A percentile compares a stretch with the other conserved stretches of the same genome.
Evolutionary conservation across 2,329 filamentous ascomycete genomes (phyloP).

Genomic region (Diplodia sapinea): DNA sequence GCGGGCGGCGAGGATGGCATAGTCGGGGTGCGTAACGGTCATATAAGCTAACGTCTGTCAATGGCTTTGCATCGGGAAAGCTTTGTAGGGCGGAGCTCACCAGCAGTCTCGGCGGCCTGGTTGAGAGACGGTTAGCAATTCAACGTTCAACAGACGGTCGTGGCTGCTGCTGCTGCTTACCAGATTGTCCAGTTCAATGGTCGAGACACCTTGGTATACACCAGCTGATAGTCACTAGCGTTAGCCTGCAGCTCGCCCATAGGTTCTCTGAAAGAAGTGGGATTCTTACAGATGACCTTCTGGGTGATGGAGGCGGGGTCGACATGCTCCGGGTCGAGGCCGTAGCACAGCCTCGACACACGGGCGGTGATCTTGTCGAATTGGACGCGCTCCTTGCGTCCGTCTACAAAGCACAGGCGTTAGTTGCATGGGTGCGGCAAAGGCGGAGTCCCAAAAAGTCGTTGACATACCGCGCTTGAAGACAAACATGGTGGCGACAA

Average conservation of each 20-base stretch:
- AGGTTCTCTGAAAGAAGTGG: neutral
- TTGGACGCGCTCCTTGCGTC: slow-evolving; percentile 99
- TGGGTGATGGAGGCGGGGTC: slow-evolving; percentile 98
- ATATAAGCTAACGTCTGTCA: slow-evolving; percentile 74
- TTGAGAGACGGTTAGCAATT: slow-evolving; percentile 32
- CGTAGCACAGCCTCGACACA: slow-evolving; percentile 96
- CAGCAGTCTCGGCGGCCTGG: slow-evolving; percentile 92
- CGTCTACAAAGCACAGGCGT: slow-evolving; percentile 65
- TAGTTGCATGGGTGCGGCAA: neutral
- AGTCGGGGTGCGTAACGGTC: slow-evolving; percentile 99
- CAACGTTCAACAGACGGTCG: neutral
- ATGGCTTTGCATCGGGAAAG: neutral
- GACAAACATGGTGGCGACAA: slow-evolving; percentile 45
- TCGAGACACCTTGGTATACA: slow-evolving; percentile 98
- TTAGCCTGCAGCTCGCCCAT: neutral
- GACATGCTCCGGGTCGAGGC: slow-evolving; percentile 92
- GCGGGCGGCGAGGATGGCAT: slow-evolving; percentile 95
- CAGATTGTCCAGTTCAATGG: slow-evolving; percentile 93
- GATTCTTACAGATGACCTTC: slow-evolving; percentile 78
- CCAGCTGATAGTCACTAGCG: slow-evolving; percentile 58
- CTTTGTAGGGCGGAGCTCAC: neutral
- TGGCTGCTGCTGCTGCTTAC: slow-evolving; percentile 64
- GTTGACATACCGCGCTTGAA: slow-evolving; percentile 50
- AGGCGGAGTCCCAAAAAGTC: slow-evolving; percentile 27
- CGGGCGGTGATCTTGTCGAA: slow-evolving; percentile 99